These are phyloP conservation scores for Amanita jacksonii DNA, from an alignment of 768 basidiomycete species.

Conservation along the genomic window DNA sequence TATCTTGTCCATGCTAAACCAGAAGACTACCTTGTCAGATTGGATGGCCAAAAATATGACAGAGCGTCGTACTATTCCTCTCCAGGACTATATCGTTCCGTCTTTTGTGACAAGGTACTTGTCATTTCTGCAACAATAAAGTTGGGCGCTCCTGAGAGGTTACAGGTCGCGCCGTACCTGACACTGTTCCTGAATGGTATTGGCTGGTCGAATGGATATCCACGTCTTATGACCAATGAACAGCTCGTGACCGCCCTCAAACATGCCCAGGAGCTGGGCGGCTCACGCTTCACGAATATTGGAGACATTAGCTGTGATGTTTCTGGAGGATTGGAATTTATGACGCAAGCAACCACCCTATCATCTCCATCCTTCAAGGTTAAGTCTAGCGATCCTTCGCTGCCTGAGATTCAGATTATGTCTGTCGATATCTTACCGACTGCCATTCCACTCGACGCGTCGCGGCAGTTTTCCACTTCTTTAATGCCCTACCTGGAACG, in stretches of 20 bases:
- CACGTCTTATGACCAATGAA: conserved; percentile 64
- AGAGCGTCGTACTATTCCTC: conserved; percentile 66
- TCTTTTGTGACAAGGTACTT: conserved; percentile 57
- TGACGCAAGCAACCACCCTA: conserved; percentile 68
- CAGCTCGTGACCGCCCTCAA: conserved; percentile 45
- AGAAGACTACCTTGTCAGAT: conserved; percentile 56
- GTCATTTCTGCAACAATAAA: neutral
- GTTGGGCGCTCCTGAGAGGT: neutral
- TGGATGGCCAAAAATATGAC: conserved; percentile 46
- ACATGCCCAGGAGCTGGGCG: conserved; percentile 39
- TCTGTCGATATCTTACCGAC: conserved; percentile 88
- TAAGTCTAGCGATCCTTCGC: conserved; percentile 29
- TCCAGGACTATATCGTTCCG: conserved; percentile 55
- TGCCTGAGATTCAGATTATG: conserved; percentile 68
- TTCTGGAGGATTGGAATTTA: conserved; percentile 84
- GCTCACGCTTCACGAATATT: conserved; percentile 55
- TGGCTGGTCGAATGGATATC: conserved; percentile 74
- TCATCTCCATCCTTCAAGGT: conserved; percentile 61
- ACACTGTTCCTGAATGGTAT: conserved; percentile 81
- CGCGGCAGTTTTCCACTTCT: conserved; percentile 59
- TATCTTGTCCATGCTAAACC: conserved; percentile 70
- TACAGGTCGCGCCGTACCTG: conserved; percentile 74
- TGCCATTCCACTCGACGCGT: conserved; percentile 75
- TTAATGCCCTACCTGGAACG: conserved; percentile 61
- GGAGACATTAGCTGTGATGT: conserved; percentile 90